A percentile compares a stretch with the other conserved stretches of the same genome.
These are phyloP conservation scores for Arthrobotrys megalospora DNA, from an alignment of 2,329 filamentous ascomycete genomes.

Conservation along the genomic window DNA sequence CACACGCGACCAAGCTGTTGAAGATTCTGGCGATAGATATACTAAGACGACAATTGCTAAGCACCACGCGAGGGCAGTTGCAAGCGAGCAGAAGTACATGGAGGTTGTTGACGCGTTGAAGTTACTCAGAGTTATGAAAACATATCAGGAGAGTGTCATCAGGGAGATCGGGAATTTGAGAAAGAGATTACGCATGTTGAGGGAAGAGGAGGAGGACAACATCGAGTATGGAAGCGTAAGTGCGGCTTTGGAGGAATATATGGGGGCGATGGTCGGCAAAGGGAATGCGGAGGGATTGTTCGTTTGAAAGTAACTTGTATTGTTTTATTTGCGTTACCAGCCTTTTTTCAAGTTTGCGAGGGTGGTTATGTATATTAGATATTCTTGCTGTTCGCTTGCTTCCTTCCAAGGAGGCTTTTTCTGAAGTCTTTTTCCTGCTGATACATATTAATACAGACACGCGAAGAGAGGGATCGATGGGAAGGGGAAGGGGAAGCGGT, in stretches of 20 bases:
- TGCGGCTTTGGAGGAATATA: neutral
- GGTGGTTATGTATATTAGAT: no score
- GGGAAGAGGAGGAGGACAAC: neutral
- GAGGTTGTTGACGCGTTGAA: conserved; percentile 32
- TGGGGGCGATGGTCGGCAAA: neutral
- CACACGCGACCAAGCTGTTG: neutral
- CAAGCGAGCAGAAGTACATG: conserved; percentile 20
- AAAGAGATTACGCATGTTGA: conserved; percentile 1
- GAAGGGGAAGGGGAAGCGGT: no score
- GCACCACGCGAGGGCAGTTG: conserved; percentile 5
- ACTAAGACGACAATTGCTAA: neutral
- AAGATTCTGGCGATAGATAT: conserved; percentile 20
- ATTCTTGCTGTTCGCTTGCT: no score
- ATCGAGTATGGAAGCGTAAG: neutral
- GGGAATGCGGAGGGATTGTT: no score
- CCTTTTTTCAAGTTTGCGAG: no score
- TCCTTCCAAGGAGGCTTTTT: no score
- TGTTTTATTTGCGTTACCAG: no score
- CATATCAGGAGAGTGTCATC: conserved; percentile 27
- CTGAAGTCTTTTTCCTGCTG: no score
- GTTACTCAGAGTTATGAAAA: conserved; percentile 30
- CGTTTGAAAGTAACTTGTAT: no score
- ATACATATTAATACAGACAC: no score
- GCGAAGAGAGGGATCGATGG: no score
- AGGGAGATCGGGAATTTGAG: conserved; percentile 44